Evolutionary conservation across 768 basidiomycete genomes (phyloP).

Genomic region (Amanita pseudoporphyria): DNA sequence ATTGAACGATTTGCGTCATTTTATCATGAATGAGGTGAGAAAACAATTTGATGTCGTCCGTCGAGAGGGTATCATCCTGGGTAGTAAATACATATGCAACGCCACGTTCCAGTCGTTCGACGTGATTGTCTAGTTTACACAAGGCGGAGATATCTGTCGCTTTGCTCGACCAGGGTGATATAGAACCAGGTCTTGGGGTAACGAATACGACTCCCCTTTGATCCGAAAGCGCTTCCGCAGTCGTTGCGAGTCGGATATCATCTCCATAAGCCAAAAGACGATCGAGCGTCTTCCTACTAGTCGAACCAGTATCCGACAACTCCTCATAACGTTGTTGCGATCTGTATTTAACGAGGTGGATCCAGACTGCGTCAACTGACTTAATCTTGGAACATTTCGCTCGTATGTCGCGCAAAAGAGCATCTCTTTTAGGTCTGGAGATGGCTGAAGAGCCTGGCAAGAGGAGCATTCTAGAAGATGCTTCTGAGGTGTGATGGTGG

Average conservation of each 20-base stretch:
- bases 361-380: slow-evolving; percentile 73
- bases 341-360: slow-evolving; percentile 74
- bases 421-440: slow-evolving; percentile 59
- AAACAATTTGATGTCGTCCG: slow-evolving; percentile 41
- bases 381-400: slow-evolving; percentile 37
- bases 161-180: slow-evolving; percentile 99
- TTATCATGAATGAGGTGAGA: slow-evolving; percentile 82
- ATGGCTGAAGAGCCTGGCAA: slow-evolving; percentile 71
- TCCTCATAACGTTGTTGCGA: slow-evolving; percentile 34
- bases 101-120: slow-evolving; percentile 86
- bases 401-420: slow-evolving; percentile 55
- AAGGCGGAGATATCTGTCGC: slow-evolving; percentile 90
- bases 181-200: slow-evolving; percentile 77
- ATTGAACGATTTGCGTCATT: slow-evolving; percentile 83
- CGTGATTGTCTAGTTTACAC: slow-evolving; percentile 64
- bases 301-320: slow-evolving; percentile 34
- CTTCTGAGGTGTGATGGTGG: too few species aligned
- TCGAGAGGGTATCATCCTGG: slow-evolving; percentile 29
- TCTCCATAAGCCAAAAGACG: slow-evolving; percentile 83
- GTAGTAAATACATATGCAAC: slow-evolving; percentile 55
- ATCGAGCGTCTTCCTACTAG: slow-evolving; percentile 45
- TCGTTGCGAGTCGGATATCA: slow-evolving; percentile 41
- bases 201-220: slow-evolving; percentile 53
- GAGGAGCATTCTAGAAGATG: slow-evolving; percentile 52
- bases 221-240: slow-evolving; percentile 25